phyloP scores from a whole-genome alignment of 1,139 yeast genomes.

The Pichia sp. region DNA sequence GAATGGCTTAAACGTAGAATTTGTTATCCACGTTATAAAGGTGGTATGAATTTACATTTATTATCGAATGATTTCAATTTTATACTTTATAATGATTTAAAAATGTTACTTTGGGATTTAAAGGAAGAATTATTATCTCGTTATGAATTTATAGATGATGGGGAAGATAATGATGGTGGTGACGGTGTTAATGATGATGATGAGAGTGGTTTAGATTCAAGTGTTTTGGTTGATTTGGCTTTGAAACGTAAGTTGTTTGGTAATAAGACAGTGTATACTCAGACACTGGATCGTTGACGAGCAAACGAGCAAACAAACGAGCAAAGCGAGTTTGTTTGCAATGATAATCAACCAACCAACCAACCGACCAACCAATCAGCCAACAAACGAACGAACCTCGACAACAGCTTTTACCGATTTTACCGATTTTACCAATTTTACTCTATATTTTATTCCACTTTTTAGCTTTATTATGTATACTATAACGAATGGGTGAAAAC shows the following conservation, averaged over 20 bases:
- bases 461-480: too few relatives aligned
- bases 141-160: background rate
- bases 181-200: background rate
- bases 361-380: too few relatives aligned
- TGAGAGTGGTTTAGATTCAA: background rate
- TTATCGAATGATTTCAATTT: constrained; percentile 18
- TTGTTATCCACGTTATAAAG: constrained; percentile 39
- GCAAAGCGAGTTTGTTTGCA: too few relatives aligned
- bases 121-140: constrained; percentile 15
- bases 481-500: too few relatives aligned
- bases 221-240: constrained; percentile 6
- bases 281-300: constrained; percentile 4
- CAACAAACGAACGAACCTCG: too few relatives aligned
- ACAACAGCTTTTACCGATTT: too few relatives aligned
- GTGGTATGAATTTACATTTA: constrained; percentile 37
- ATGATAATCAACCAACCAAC: too few relatives aligned
- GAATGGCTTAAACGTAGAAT: constrained; percentile 34
- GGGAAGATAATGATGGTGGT: background rate
- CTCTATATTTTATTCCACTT: too few relatives aligned
- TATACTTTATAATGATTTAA: constrained; percentile 20
- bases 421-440: too few relatives aligned
- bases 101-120: constrained; percentile 24
- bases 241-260: constrained; percentile 15
- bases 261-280: constrained; percentile 16
- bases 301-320: too few relatives aligned